Evolutionary conservation across 495 filamentous ascomycete genomes (phyloP).

Genomic region (Penicillium waksmanii): DNA sequence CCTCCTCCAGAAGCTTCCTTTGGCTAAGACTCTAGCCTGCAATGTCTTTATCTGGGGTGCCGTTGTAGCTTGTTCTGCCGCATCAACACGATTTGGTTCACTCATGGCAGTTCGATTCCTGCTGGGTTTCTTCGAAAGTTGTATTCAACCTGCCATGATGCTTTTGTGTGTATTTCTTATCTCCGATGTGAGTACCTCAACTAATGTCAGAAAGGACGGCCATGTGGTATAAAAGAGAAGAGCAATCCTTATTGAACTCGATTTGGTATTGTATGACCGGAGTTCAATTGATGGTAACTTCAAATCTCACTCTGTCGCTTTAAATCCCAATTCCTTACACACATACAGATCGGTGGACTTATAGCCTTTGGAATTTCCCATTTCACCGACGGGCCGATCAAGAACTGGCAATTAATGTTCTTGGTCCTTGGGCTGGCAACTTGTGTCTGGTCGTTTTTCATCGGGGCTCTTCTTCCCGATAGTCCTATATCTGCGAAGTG

Average conservation of each 20-base stretch:
- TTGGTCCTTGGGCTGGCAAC: conserved; percentile 39
- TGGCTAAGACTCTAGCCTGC: conserved; percentile 47
- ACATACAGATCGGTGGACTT: conserved; percentile 46
- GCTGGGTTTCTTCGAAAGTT: conserved; percentile 35
- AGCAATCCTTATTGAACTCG: conserved; percentile 52
- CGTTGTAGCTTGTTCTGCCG: conserved; percentile 29
- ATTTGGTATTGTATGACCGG: conserved; percentile 49
- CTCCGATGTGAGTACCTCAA: background rate
- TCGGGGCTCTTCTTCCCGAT: conserved; percentile 50
- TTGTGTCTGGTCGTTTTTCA: conserved; percentile 38
- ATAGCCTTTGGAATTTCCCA: conserved; percentile 49
- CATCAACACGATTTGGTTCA: conserved; percentile 25
- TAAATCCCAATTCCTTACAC: background rate
- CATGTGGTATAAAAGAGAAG: conserved; percentile 56
- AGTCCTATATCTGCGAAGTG: conserved; percentile 49
- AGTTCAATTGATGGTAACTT: conserved; percentile 6
- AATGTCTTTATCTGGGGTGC: conserved; percentile 43
- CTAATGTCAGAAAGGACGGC: conserved; percentile 31
- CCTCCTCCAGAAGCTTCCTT: conserved; percentile 50
- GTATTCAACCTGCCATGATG: conserved; percentile 34
- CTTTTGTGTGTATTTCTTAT: conserved; percentile 17
- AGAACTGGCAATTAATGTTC: conserved; percentile 44
- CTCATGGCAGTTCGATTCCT: conserved; percentile 37
- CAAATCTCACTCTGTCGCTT: background rate
- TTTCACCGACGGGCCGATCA: conserved; percentile 24